A percentile compares a stretch with the other conserved stretches of the same genome.
Evolutionary conservation across 192 early-diverging fungal genomes (phyloP).

Genomic region (Chytriomyces sp.): DNA sequence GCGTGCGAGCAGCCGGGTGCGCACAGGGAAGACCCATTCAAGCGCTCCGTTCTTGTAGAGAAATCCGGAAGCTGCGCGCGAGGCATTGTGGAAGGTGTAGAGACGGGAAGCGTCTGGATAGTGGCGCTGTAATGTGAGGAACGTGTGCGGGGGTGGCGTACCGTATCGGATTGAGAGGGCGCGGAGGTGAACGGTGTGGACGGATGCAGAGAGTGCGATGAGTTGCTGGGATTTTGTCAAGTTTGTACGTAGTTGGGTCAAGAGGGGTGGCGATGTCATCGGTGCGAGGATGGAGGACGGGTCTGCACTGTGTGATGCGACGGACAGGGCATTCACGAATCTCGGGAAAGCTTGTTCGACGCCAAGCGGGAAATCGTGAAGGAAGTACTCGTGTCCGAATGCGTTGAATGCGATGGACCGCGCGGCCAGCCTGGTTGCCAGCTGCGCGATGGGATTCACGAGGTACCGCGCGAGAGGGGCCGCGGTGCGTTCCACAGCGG

Average conservation of each 20-base stretch:
- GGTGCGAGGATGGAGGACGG: not conserved
- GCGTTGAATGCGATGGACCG: not conserved
- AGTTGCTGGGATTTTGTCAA: not conserved
- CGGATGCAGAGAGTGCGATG: not conserved
- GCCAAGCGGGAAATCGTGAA: not conserved
- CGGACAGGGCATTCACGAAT: not conserved
- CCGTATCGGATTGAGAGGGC: not conserved
- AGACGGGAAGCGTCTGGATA: not conserved
- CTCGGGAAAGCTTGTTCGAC: not conserved
- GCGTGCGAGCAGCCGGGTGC: not conserved
- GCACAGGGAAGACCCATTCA: not conserved
- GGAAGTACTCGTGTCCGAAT: not conserved
- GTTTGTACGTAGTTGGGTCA: too few species aligned
- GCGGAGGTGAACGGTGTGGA: not conserved
- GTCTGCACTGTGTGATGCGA: not conserved
- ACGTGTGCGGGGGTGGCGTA: not conserved
- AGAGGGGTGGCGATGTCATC: not conserved
- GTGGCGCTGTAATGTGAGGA: not conserved
- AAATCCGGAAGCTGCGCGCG: not conserved
- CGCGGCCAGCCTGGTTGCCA: not conserved
- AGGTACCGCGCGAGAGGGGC: not conserved
- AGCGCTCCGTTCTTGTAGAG: not conserved
- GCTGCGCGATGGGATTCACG: not conserved
- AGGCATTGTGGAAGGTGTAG: not conserved
- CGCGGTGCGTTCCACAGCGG: not conserved